phyloP scores from a whole-genome alignment of 2,329 filamentous ascomycete species.

The Colletotrichum lindemuthianum region DNA sequence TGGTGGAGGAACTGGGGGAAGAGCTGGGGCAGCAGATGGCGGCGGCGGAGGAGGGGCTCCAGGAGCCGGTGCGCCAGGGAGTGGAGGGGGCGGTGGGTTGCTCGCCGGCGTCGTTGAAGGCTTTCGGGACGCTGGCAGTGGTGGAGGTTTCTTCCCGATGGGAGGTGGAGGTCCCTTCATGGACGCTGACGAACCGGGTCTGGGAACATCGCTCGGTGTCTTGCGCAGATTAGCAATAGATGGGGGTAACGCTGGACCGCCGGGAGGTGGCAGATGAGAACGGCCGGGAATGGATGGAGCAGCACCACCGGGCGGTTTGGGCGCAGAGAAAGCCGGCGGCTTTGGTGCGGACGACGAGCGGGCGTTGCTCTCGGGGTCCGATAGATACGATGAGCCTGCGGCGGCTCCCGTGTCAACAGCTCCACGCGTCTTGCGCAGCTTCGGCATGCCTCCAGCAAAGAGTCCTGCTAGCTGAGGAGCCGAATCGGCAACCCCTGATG shows the following conservation, averaged over 20 bases:
- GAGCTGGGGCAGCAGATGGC: conserved; percentile 49
- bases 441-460: conserved; percentile 95
- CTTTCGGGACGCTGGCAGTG: conserved; percentile 69
- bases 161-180: conserved; percentile 79
- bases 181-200: conserved; percentile 70
- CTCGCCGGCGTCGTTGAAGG: conserved; percentile 54
- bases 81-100: conserved; percentile 44
- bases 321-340: conserved; percentile 63
- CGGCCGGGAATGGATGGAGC: conserved; percentile 69
- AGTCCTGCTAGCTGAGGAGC: conserved; percentile 87
- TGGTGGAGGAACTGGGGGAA: conserved; percentile 53
- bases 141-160: conserved; percentile 79
- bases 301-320: conserved; percentile 67
- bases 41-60: conserved; percentile 44
- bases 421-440: conserved; percentile 87
- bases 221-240: conserved; percentile 71
- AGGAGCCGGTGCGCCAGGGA: conserved; percentile 45
- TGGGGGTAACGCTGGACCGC: conserved; percentile 60
- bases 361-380: conserved; percentile 75
- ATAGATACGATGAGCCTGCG: conserved; percentile 76
- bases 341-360: conserved; percentile 60
- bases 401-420: conserved; percentile 75
- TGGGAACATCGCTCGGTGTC: conserved; percentile 56
- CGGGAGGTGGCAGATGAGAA: conserved; percentile 56
- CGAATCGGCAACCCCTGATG: conserved; percentile 58